phyloP scores from a whole-genome alignment of 2,329 filamentous ascomycete genomes.

The Hypoxylon sp. region DNA sequence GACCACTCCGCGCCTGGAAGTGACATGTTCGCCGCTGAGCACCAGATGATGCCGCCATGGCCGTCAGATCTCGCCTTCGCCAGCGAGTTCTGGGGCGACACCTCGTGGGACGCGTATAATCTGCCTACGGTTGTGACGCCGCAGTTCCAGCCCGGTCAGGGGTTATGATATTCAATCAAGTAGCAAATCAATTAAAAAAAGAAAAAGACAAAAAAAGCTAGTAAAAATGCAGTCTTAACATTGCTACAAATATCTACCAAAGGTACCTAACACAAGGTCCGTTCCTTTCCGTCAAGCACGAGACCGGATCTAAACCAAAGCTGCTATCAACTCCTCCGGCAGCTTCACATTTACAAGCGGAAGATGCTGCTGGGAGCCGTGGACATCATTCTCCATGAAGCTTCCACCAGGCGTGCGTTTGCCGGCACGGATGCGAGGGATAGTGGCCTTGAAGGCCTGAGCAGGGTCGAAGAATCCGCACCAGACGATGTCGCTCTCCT shows the following conservation, averaged over 20 bases:
- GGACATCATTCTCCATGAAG: constrained; percentile 46
- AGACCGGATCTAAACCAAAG: constrained; percentile 7
- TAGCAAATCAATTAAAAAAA: constrained; percentile 4
- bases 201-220: not conserved
- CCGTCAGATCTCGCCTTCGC: constrained; percentile 34
- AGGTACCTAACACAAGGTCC: not conserved
- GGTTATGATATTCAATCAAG: constrained; percentile 11
- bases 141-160: constrained; percentile 23
- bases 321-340: constrained; percentile 28
- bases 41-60: constrained; percentile 34
- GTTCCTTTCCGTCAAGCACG: not conserved
- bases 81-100: constrained; percentile 41
- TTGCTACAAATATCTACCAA: not conserved
- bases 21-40: constrained; percentile 11
- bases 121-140: constrained; percentile 23
- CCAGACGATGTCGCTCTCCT: constrained; percentile 46
- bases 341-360: constrained; percentile 37
- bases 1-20: constrained; percentile 1
- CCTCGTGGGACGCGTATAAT: constrained; percentile 39
- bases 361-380: constrained; percentile 43
- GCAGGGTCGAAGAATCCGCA: constrained; percentile 55
- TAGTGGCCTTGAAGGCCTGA: constrained; percentile 56
- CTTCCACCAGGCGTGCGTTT: constrained; percentile 35
- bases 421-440: constrained; percentile 41
- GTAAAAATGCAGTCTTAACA: not conserved